Percentiles rank a stretch among this genome's conserved stretches.
Evolutionary conservation across 2,329 filamentous ascomycete species (phyloP).

Genomic region (Leptosphaerulina australis): DNA sequence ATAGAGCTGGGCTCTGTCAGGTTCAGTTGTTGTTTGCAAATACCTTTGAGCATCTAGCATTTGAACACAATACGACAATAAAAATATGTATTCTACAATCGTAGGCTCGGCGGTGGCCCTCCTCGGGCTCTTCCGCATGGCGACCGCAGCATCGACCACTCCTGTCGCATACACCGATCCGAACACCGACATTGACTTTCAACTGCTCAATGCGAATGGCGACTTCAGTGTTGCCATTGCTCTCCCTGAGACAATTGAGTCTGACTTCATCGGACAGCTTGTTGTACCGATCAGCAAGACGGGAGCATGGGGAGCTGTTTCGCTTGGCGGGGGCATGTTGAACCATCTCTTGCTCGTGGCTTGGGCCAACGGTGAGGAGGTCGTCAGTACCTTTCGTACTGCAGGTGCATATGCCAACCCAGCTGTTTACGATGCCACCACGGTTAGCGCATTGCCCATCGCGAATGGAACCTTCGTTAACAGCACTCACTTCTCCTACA

Average conservation of each 20-base stretch:
- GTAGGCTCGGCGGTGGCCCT: constrained; percentile 19
- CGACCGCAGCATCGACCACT: constrained; percentile 8
- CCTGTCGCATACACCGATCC: constrained; percentile 22
- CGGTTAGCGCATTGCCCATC: constrained; percentile 54
- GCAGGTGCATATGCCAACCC: constrained; percentile 57
- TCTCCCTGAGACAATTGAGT: constrained; percentile 16
- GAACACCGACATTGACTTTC: constrained; percentile 22
- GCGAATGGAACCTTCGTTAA: constrained; percentile 60
- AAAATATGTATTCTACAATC: constrained; percentile 18
- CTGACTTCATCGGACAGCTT: constrained; percentile 21
- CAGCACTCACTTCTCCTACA: constrained; percentile 60
- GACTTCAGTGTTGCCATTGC: constrained; percentile 17
- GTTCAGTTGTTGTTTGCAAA: constrained; percentile 1
- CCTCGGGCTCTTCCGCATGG: constrained; percentile 13
- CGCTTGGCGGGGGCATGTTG: constrained; percentile 56
- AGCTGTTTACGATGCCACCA: constrained; percentile 49
- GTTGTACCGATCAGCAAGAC: constrained; percentile 15
- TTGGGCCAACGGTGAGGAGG: constrained; percentile 56
- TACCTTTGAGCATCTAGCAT: constrained; percentile 1
- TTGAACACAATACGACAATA: not conserved
- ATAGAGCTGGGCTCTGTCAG: constrained; percentile 16
- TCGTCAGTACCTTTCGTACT: constrained; percentile 55
- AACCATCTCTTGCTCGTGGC: constrained; percentile 56
- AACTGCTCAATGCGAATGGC: constrained; percentile 13
- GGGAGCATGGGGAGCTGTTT: constrained; percentile 55